phyloP scores from a whole-genome alignment of 2,329 filamentous ascomycete species.

The Neofusicoccum sp. region DNA sequence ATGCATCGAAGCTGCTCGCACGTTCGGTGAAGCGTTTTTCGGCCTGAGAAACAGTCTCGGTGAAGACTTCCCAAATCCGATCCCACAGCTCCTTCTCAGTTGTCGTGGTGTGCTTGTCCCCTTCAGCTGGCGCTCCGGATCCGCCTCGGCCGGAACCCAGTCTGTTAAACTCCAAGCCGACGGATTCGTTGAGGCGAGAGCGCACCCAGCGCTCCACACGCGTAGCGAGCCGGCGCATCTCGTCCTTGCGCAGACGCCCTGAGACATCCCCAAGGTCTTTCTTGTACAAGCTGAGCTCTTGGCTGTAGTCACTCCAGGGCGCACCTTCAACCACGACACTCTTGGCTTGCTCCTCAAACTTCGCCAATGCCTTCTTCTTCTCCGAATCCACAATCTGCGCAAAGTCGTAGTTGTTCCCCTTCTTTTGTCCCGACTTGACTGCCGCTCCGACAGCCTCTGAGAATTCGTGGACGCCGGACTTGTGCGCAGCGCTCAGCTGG shows the following conservation, averaged over 20 bases:
- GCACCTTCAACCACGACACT: conserved; percentile 75
- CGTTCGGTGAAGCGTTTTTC: conserved; percentile 82
- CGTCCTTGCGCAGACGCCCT: conserved; percentile 79
- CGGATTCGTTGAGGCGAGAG: conserved; percentile 78
- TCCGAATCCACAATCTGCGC: conserved; percentile 86
- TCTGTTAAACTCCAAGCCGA: conserved; percentile 94
- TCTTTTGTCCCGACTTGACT: conserved; percentile 91
- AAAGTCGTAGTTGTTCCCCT: conserved; percentile 88
- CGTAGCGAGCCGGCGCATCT: conserved; percentile 89
- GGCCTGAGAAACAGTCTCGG: conserved; percentile 77
- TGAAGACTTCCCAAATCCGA: conserved; percentile 86
- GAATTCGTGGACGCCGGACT: conserved; percentile 79
- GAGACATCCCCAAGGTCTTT: conserved; percentile 92
- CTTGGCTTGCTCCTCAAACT: conserved; percentile 74
- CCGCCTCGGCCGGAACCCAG: conserved; percentile 85
- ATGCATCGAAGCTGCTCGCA: conserved; percentile 91
- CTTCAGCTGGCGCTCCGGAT: conserved; percentile 73
- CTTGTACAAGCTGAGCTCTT: conserved; percentile 76
- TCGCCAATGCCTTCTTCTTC: conserved; percentile 70
- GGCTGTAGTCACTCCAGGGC: conserved; percentile 81
- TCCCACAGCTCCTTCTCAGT: conserved; percentile 92
- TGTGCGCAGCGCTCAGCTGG: conserved; percentile 87
- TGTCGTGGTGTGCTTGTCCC: conserved; percentile 60
- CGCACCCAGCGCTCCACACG: conserved; percentile 93
- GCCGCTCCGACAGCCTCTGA: conserved; percentile 81